Evolutionary conservation across 441 rosid species (phyloP).

Genomic region (Gossypium schwendimanii): DNA sequence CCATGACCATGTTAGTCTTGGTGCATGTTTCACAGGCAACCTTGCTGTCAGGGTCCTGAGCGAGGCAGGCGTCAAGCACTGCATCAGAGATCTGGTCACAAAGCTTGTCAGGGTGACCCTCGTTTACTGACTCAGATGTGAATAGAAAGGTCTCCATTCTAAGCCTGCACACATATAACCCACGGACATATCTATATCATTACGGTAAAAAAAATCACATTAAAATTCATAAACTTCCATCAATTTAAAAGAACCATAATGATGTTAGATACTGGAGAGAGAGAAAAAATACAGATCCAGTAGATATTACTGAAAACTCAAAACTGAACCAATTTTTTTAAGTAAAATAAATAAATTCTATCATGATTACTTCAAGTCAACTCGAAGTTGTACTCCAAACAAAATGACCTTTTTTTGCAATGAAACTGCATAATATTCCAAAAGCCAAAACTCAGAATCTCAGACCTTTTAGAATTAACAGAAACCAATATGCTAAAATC

Average conservation of each 20-base stretch:
- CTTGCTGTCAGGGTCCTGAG: no score
- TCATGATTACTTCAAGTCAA: not conserved
- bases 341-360: not conserved
- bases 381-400: not conserved
- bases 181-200: not conserved
- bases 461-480: slow-evolving; percentile 2
- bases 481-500: not conserved
- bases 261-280: not conserved
- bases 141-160: slow-evolving; percentile 58
- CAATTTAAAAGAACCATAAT: not conserved
- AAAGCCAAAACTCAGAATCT: not conserved
- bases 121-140: slow-evolving; percentile 71
- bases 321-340: not conserved
- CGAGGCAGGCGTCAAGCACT: slow-evolving; percentile 56
- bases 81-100: slow-evolving; percentile 81
- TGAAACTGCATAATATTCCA: not conserved
- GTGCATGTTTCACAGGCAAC: slow-evolving; percentile 59
- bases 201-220: not conserved
- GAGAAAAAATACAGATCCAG: not conserved
- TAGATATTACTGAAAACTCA: slow-evolving; percentile 2
- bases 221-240: not conserved
- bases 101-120: slow-evolving; percentile 79
- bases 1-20: slow-evolving; percentile 83
- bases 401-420: not conserved
- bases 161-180: not conserved